phyloP scores from a whole-genome alignment of 352 stramenopile species.

The Phytophthora meadii region DNA sequence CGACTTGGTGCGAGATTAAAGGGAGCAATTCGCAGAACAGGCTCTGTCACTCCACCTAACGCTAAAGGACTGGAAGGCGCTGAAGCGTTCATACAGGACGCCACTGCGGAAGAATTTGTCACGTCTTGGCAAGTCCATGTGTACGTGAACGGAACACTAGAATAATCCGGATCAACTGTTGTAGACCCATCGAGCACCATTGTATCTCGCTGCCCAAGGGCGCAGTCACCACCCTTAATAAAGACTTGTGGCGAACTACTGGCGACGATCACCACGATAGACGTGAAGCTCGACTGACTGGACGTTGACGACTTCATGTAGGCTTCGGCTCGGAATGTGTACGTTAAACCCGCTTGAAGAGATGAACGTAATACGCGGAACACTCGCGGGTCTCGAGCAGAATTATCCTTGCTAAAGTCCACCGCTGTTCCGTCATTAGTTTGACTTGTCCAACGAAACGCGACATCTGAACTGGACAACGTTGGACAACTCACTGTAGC shows the following conservation, averaged over 20 bases:
- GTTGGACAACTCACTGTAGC: slow-evolving; percentile 54
- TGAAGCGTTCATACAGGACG: slow-evolving; percentile 20
- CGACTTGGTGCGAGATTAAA: slow-evolving; percentile 50
- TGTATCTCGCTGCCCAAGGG: slow-evolving; percentile 55
- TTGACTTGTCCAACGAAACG: slow-evolving; percentile 57
- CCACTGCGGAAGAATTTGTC: slow-evolving; percentile 40
- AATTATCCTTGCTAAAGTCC: slow-evolving; percentile 57
- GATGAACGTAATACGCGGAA: slow-evolving; percentile 54
- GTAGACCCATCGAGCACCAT: slow-evolving; percentile 57
- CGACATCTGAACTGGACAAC: slow-evolving; percentile 41
- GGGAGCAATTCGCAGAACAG: slow-evolving; percentile 45
- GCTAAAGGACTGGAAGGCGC: slow-evolving; percentile 17
- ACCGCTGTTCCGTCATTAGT: slow-evolving; percentile 21
- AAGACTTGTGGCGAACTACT: slow-evolving; percentile 45
- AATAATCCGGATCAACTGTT: slow-evolving; percentile 60
- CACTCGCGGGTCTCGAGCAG: slow-evolving; percentile 63
- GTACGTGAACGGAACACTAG: slow-evolving; percentile 46
- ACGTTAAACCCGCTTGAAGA: slow-evolving; percentile 49
- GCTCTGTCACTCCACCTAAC: slow-evolving; percentile 10
- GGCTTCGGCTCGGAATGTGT: slow-evolving; percentile 65
- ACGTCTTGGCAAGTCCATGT: slow-evolving; percentile 64
- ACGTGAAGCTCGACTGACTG: slow-evolving; percentile 42
- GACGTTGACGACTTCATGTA: slow-evolving; percentile 38
- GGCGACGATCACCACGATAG: slow-evolving; percentile 49
- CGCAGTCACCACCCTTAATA: slow-evolving; percentile 54